Conservation (phyloP, 352 stramenopile genomes). For the Pythium plurisporium region DNA sequence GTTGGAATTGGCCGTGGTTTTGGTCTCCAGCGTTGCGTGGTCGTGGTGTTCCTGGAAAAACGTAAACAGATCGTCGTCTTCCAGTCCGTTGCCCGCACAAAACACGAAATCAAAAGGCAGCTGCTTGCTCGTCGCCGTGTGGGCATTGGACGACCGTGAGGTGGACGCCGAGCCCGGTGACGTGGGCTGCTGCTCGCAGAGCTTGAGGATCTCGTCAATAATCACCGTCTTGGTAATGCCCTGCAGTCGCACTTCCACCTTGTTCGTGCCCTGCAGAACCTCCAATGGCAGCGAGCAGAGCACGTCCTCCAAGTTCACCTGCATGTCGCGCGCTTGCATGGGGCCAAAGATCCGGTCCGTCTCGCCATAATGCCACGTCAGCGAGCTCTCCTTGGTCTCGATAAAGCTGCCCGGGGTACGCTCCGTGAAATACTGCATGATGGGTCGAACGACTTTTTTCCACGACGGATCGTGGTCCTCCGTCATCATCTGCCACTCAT, state of each 20-base stretch:
- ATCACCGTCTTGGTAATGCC: constrained; percentile 99
- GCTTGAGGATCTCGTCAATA: constrained; percentile 88
- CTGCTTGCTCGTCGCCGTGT: not conserved
- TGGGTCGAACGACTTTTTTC: constrained; percentile 94
- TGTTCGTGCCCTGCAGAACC: constrained; percentile 84
- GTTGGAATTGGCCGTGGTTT: not conserved
- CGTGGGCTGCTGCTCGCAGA: constrained; percentile 27
- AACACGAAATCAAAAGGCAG: constrained; percentile 79
- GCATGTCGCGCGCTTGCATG: constrained; percentile 97
- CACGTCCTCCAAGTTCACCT: constrained; percentile 96
- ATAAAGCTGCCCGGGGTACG: constrained; percentile 99
- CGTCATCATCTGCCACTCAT: constrained; percentile 69
- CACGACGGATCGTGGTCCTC: constrained; percentile 94
- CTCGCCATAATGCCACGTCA: constrained; percentile 99
- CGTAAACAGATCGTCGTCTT: constrained; percentile 85
- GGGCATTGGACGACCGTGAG: not conserved
- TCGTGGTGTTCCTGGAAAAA: constrained; percentile 75
- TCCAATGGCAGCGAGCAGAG: constrained; percentile 95
- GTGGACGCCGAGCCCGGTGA: constrained; percentile 15
- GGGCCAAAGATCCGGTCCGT: constrained; percentile 98
- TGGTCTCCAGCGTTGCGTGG: constrained; percentile 20
- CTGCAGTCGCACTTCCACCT: constrained; percentile 94
- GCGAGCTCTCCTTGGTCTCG: constrained; percentile 97
- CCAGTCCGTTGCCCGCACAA: constrained; percentile 76
- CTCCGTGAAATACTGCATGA: constrained; percentile 99